Evolutionary conservation across 768 basidiomycete genomes (phyloP).

Genomic region (Rhizopogon rudus): DNA sequence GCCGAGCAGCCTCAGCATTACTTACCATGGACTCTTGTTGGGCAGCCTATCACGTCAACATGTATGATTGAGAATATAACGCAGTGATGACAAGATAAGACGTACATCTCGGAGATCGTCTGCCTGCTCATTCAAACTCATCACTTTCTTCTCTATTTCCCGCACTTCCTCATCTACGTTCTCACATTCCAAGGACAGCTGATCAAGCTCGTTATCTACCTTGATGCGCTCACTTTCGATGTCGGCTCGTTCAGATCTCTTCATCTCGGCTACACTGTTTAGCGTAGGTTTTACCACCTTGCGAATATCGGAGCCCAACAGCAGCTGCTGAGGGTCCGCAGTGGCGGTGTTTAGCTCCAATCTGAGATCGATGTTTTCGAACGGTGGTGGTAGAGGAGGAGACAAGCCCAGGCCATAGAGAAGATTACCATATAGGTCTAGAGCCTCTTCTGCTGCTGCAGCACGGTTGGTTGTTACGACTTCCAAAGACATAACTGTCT

Average conservation of each 20-base stretch:
- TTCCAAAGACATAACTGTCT: conserved; percentile 73
- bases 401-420: conserved; percentile 74
- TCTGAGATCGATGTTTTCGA: conserved; percentile 69
- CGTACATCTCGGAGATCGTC: conserved; percentile 78
- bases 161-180: conserved; percentile 74
- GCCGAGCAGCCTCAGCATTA: conserved; percentile 56
- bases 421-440: conserved; percentile 73
- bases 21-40: conserved; percentile 71
- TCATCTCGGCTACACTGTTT: conserved; percentile 63
- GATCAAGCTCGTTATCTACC: conserved; percentile 81
- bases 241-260: conserved; percentile 60
- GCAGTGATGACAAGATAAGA: conserved; percentile 6
- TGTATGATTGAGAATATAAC: not conserved
- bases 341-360: conserved; percentile 79
- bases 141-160: conserved; percentile 71
- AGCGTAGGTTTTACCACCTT: conserved; percentile 76
- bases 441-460: conserved; percentile 75
- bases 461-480: conserved; percentile 77
- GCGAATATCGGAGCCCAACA: conserved; percentile 65
- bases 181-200: conserved; percentile 71
- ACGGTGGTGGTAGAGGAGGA: conserved; percentile 66
- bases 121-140: conserved; percentile 65
- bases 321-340: conserved; percentile 62
- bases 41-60: conserved; percentile 46
- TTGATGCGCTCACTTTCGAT: conserved; percentile 76